These are phyloP conservation scores for Candida mattraensis DNA, from an alignment of 805 yeast genomes.

Conservation along the genomic window DNA sequence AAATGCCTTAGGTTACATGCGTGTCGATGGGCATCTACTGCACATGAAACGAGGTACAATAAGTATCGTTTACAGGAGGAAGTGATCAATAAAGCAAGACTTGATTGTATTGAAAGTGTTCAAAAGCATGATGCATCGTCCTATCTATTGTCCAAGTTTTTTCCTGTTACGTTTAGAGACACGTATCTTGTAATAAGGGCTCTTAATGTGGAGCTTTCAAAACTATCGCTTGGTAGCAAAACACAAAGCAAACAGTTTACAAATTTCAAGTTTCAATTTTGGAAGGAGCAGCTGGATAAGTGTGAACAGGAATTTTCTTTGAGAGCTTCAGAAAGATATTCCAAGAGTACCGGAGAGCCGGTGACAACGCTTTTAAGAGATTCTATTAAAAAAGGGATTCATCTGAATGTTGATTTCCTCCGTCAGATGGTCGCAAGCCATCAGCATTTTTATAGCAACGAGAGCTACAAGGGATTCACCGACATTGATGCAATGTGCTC, in stretches of 20 bases:
- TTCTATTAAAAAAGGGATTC: conserved; percentile 47
- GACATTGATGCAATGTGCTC: conserved; percentile 61
- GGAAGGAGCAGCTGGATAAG: conserved; percentile 62
- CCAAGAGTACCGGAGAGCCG: conserved; percentile 50
- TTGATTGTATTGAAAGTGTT: conserved; percentile 46
- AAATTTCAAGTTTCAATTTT: conserved; percentile 65
- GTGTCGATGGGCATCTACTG: no score
- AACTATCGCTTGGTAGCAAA: conserved; percentile 29
- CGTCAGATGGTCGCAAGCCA: conserved; percentile 61
- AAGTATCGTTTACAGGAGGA: conserved; percentile 1
- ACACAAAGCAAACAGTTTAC: conserved; percentile 35
- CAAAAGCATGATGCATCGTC: conserved; percentile 60
- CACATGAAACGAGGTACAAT: no score
- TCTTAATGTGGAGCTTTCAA: conserved; percentile 58
- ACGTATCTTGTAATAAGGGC: conserved; percentile 64
- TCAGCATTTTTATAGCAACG: conserved; percentile 48
- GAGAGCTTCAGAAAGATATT: not conserved
- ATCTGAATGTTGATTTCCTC: conserved; percentile 54
- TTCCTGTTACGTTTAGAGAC: conserved; percentile 64
- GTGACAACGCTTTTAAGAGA: conserved; percentile 58
- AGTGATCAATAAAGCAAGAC: conserved; percentile 35
- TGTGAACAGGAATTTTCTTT: conserved; percentile 24
- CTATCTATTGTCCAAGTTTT: conserved; percentile 61
- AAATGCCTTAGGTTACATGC: no score
- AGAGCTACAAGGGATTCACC: conserved; percentile 41